phyloP scores from a whole-genome alignment of 257 asterid genomes.

The Nicotiana otophora region DNA sequence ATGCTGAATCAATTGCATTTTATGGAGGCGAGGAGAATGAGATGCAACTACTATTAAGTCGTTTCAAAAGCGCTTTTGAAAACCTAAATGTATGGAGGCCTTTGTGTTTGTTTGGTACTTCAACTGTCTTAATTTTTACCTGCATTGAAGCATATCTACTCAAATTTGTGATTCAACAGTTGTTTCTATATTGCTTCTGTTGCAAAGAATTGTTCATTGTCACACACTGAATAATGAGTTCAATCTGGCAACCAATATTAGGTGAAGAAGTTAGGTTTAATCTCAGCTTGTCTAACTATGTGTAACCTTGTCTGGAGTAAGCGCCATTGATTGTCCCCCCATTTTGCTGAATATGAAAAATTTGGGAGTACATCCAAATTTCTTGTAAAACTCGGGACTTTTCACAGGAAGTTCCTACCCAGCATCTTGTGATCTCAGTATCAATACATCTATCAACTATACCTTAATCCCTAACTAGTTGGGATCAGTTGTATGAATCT shows the following conservation, averaged over 20 bases:
- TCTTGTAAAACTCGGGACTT: background rate
- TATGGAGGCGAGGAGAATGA: conserved; percentile 92
- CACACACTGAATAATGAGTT: background rate
- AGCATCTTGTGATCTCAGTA: background rate
- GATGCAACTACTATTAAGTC: conserved; percentile 66
- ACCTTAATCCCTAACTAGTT: background rate
- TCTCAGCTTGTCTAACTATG: background rate
- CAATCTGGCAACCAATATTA: background rate
- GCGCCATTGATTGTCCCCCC: background rate
- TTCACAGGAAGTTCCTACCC: background rate
- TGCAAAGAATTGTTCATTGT: conserved; percentile 4
- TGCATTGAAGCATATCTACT: background rate
- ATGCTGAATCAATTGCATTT: conserved; percentile 95
- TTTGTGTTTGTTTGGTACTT: conserved; percentile 9
- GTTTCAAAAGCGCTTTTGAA: conserved; percentile 84
- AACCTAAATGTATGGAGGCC: conserved; percentile 62
- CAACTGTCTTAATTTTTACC: conserved; percentile 1
- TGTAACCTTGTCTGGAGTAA: background rate
- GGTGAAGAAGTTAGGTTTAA: background rate
- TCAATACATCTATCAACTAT: background rate
- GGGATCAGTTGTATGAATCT: background rate
- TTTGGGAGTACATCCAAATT: background rate
- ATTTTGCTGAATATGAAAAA: background rate
- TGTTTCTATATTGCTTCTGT: background rate
- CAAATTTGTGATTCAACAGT: background rate